Base-by-base conservation (phyloP, 371 early-diverging fungal species). In the Mortierella sp. region DNA sequence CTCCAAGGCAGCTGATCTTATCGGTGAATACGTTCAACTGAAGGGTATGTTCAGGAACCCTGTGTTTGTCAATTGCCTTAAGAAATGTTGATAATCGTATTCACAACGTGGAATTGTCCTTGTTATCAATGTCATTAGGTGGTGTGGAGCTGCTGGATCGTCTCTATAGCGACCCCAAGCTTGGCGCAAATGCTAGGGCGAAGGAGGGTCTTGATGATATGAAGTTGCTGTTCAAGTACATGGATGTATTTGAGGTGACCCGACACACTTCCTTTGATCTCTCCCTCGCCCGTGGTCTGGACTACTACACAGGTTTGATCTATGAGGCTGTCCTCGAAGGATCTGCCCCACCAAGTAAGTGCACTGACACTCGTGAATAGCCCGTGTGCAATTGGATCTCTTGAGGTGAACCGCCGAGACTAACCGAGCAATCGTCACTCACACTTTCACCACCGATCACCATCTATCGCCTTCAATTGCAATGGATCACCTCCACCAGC, bases 231-330 rank as follows among this genome's bases (percentile, higher is more conserved):
- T 93, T 96, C 71, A 86, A 85, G 62, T 99, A 95, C 83, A 84
- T 97, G 55, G 88, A 89, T 27, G 83, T 95, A n/a, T 92, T 94
- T 65, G 88, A 88, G 10, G 89, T 97, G 22, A 72, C 46, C 51
- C 67, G 46, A 24, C 52, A 83, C 82, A 87, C 95, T 52, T 91
- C 93, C 1, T 94, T 99, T 72, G 99, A 99, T 82, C 83, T 99
- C 52, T 92, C 93, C 63, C 86, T 99, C 65, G 99, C 99, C 16
- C 88, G 99, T 63, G 99, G 99, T 19, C 81, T 99, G 49, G 99
- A 99, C 79, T 99, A 99, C 80, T 99, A 99, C 85, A 99, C 99
- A 22, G 99, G 99, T 31, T 90, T 99, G 57, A 98, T 99, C 69
- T 96, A 98, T 79, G 99, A 99, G 82, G 99, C 97, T 14, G 93